phyloP scores from a whole-genome alignment of 192 early-diverging fungal genomes.

The Kappamyces sp. region DNA sequence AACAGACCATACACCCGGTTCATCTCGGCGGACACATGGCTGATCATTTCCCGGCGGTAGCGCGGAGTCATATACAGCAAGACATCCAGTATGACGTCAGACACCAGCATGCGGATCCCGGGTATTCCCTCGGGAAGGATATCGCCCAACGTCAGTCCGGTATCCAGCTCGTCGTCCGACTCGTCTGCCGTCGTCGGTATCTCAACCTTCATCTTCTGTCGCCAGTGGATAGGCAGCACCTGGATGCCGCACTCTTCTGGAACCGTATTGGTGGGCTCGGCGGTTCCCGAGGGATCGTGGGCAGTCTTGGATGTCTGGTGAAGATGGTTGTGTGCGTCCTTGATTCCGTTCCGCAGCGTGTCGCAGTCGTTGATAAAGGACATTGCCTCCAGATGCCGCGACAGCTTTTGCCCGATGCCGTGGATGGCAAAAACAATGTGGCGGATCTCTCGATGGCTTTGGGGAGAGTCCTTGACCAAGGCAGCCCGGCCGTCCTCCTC shows the following conservation, averaged over 20 bases:
- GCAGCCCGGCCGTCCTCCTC: conserved; percentile 49
- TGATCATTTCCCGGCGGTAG: conserved; percentile 76
- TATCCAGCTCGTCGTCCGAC: conserved; percentile 48
- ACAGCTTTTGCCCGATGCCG: conserved; percentile 78
- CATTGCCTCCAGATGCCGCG: conserved; percentile 63
- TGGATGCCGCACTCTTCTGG: conserved; percentile 54
- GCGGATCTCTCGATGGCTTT: conserved; percentile 48
- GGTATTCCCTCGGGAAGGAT: conserved; percentile 77
- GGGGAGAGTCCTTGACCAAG: conserved; percentile 45
- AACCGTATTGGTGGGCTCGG: conserved; percentile 25
- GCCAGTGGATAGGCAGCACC: conserved; percentile 77
- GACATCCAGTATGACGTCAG: conserved; percentile 79
- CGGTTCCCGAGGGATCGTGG: conserved; percentile 18
- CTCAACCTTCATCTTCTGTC: conserved; percentile 72
- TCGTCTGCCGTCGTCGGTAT: conserved; percentile 53
- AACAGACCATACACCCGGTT: conserved; percentile 72
- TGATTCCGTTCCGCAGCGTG: conserved; percentile 10
- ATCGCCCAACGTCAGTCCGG: conserved; percentile 64
- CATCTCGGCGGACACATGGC: conserved; percentile 66
- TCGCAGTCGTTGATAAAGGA: conserved; percentile 49
- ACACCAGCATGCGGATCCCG: conserved; percentile 70
- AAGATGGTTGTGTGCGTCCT: background rate
- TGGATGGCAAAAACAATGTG: conserved; percentile 81
- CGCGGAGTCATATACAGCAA: conserved; percentile 79
- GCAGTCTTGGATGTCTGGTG: conserved; percentile 12